Evolutionary conservation across 768 basidiomycete genomes (phyloP), one percentile per base, ranked within the genome.

Genomic region (Clavulina sp.): DNA sequence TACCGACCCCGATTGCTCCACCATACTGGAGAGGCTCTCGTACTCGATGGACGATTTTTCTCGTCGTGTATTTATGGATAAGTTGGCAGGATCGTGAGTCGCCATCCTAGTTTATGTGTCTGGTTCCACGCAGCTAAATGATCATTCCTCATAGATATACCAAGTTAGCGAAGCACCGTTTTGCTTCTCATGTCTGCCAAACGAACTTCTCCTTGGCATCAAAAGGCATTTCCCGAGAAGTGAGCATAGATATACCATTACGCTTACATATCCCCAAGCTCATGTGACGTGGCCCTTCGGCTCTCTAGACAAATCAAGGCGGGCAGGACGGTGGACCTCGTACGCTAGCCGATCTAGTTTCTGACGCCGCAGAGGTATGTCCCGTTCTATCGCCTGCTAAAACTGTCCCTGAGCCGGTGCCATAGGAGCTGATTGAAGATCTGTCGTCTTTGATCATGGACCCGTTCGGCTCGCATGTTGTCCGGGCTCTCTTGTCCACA

Each of bases 11-110:
- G 91, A 97, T 54, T 92, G 88, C 60, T 89, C 92, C 1, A 71
- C 82, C 7, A 76, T 96, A 43, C 64, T 99, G 50, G 95, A 99
- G 64, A 73, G 92, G 57, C 81, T 97, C 74, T 62, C 78, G 6
- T 75, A 91, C 61, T 91, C 89, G 1, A 89, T 97, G 84, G 89
- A 95, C 61, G 91, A 96, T 64, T 92, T 91, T 65, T 82, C 84
- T n/a, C 73, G 87, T 48, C 73, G 93, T 51, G 89, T 93, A 4
- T 84, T 97, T 55, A 67, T 87, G 52, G 92, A 95, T 65, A 78
- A 80, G 54, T 66, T 99, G 59, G 73, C 75, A 49, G 91, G 88
- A 63, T 86, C 84, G 84, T 96, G 67, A 75, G 86, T 77, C 13
- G 13, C 13, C 26, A 16, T 24, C 26, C 24, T 13, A 28, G 9